These are phyloP conservation scores for Picea glauca DNA, from an alignment of 75 land plant genomes.

Conservation along the genomic window DNA sequence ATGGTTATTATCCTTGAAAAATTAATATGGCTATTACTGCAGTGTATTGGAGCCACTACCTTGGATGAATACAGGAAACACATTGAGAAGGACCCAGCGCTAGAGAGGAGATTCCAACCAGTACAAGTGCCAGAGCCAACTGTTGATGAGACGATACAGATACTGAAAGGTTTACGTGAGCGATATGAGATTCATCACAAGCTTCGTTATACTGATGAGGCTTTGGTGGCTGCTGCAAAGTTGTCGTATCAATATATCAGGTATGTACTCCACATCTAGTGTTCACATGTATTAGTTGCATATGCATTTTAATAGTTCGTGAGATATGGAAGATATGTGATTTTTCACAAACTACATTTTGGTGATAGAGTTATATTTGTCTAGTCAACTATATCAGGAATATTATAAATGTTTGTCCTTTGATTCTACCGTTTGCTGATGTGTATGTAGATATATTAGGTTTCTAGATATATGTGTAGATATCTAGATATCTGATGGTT, in stretches of 20 bases:
- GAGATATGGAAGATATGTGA: neutral
- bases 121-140: constrained; percentile 64
- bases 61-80: constrained; percentile 57
- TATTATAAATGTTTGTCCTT: constrained; percentile 2
- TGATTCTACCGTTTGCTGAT: neutral
- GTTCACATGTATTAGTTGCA: neutral
- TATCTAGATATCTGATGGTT: too few relatives aligned
- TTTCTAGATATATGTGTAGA: neutral
- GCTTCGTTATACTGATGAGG: constrained; percentile 55
- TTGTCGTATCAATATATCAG: constrained; percentile 66
- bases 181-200: constrained; percentile 62
- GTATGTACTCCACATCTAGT: constrained; percentile 10
- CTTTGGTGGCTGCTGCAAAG: constrained; percentile 56
- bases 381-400: neutral
- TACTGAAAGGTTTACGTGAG: constrained; percentile 53
- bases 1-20: neutral
- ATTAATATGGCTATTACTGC: constrained; percentile 5
- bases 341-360: neutral
- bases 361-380: neutral
- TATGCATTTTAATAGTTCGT: constrained; percentile 4
- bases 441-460: neutral
- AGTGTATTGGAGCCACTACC: constrained; percentile 61
- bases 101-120: constrained; percentile 62
- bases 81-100: constrained; percentile 53
- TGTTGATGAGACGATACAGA: constrained; percentile 60